phyloP scores from a whole-genome alignment of 140 eudicot genomes.

The Oenanthe javanica region DNA sequence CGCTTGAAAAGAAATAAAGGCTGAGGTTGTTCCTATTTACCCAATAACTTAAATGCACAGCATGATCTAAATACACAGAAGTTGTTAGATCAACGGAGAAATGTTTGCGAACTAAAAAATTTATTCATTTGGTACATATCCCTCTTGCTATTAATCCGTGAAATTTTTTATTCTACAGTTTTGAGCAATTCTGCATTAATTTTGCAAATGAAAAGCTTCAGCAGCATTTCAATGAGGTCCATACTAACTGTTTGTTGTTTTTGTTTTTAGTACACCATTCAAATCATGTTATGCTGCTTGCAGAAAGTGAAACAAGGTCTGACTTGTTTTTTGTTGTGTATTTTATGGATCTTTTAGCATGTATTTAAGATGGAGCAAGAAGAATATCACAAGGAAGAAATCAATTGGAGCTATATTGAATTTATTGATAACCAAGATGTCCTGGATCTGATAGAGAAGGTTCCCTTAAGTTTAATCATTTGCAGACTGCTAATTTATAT shows the following conservation, averaged over 20 bases:
- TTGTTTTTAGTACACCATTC: not conserved
- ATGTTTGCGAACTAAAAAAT: too few relatives aligned
- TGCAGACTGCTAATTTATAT: not conserved
- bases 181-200: slow-evolving; percentile 97
- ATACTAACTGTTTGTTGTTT: slow-evolving; percentile 16
- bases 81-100: not conserved
- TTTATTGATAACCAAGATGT: slow-evolving; percentile 97
- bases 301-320: too few relatives aligned
- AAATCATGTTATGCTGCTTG: too few relatives aligned
- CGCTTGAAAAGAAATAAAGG: not conserved
- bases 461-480: slow-evolving; percentile 13
- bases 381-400: slow-evolving; percentile 81
- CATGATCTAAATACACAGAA: not conserved
- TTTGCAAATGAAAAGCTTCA: slow-evolving; percentile 99
- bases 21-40: not conserved
- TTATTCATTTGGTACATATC: not conserved
- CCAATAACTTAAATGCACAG: not conserved
- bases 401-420: slow-evolving; percentile 97
- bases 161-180: slow-evolving; percentile 35
- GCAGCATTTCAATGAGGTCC: slow-evolving; percentile 97
- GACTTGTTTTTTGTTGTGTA: slow-evolving; percentile 9
- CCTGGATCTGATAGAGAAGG: slow-evolving; percentile 96
- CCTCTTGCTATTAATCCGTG: slow-evolving; percentile 4
- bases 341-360: slow-evolving; percentile 47
- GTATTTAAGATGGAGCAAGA: slow-evolving; percentile 99